Evolutionary conservation across 2,329 filamentous ascomycete genomes (phyloP), one percentile per base, ranked within the genome.

Genomic region (Penicillium sp.): DNA sequence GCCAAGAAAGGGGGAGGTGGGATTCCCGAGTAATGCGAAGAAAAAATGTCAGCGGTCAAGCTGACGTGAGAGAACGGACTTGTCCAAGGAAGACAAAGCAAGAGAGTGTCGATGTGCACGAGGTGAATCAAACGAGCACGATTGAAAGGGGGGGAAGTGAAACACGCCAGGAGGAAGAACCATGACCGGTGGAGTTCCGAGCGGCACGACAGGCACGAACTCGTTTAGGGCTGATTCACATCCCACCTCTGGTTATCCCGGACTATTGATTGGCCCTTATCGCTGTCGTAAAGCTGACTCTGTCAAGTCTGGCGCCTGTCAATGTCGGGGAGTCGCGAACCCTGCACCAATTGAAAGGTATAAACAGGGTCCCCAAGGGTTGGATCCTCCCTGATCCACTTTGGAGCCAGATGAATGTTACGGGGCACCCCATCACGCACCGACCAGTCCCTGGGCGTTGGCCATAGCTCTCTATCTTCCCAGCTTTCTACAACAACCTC

Each of bases 1-100:
- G 57, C 55, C 53, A 58, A 62, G 58, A 58, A 60, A 63, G 57
- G 61, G 59, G 53, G 28, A 42, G 49, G 50, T 47, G 34, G 39
- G 28, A 23, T 44, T 29, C 28, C 49, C 44, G 43, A 51, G 50
- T 48, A 55, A 53, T 53, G 50, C 45, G 53, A 52, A 54, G 53
- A 57, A 60, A 36, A 55, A 61, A 61, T 58, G 61, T 26, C n/a
- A 26, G 24, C 16, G n/a, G 41, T 28, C 26, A 28, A 36, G 38
- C 36, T 42, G 29, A 45, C 9, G 21, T 34, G 38, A 54, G 56
- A 43, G 56, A 58, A 31, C 38, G 58, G 16, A 34, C 24, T 39
- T n/a, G 38, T 42, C 34, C 45, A 12, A 49, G 29, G 9, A 49
- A 49, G 10, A 29, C 28, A 23, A 36, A 16, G 41, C 48, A 41